Conservation (phyloP, 495 filamentous ascomycete species). For the Hypoxylon rickii region DNA sequence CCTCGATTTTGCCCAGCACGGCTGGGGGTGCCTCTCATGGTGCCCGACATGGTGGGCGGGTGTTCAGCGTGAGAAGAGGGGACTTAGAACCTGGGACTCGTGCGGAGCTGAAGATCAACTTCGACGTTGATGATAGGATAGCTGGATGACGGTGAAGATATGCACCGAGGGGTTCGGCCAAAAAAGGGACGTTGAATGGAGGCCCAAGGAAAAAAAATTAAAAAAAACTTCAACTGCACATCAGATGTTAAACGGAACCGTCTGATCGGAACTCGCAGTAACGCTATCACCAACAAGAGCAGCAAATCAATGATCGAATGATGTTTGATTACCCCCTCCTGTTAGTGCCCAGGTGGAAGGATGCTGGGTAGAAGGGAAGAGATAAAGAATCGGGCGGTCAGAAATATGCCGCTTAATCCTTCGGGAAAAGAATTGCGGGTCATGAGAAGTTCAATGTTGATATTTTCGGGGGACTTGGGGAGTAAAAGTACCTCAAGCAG, state of each 20-base stretch:
- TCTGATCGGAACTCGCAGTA: not conserved
- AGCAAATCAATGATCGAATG: slow-evolving; percentile 23
- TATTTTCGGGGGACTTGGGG: too few relatives aligned
- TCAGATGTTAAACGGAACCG: slow-evolving; percentile 3
- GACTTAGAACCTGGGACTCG: too few relatives aligned
- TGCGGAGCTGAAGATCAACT: not conserved
- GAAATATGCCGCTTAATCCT: slow-evolving; percentile 6
- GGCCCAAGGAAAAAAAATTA: not conserved
- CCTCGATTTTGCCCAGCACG: slow-evolving; percentile 62
- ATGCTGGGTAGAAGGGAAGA: slow-evolving; percentile 7
- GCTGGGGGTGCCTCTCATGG: slow-evolving; percentile 64
- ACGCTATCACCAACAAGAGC: slow-evolving; percentile 10
- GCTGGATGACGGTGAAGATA: slow-evolving; percentile 2
- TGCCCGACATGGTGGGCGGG: slow-evolving; percentile 39
- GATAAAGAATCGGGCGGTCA: slow-evolving; percentile 21
- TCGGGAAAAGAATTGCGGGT: slow-evolving; percentile 17
- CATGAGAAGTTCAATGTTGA: slow-evolving; percentile 5
- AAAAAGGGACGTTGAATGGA: not conserved
- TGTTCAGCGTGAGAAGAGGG: not conserved
- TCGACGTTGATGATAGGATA: not conserved
- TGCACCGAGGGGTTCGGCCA: slow-evolving; percentile 7
- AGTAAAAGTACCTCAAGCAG: too few relatives aligned
- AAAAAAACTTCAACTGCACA: slow-evolving; percentile 15
- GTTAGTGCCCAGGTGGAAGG: slow-evolving; percentile 2
- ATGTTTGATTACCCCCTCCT: slow-evolving; percentile 26